A percentile compares a stretch with the other conserved stretches of the same genome.
Evolutionary conservation across 441 rosid genomes (phyloP).

Genomic region (Gossypium aridum): DNA sequence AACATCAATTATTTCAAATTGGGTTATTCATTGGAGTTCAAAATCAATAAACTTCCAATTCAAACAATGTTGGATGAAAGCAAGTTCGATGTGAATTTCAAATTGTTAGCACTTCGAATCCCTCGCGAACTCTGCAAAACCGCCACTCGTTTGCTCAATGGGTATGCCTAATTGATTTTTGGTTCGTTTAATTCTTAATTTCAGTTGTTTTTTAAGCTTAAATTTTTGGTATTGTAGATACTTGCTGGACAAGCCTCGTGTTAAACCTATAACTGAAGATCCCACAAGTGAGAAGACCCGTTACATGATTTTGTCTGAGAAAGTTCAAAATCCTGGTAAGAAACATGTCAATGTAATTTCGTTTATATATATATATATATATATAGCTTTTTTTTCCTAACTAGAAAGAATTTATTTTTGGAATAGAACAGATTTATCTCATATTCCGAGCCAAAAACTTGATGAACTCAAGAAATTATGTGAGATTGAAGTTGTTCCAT

Average conservation of each 20-base stretch:
- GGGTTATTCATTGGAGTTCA: neutral
- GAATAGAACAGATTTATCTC: slow-evolving; percentile 58
- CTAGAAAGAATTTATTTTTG: slow-evolving; percentile 16
- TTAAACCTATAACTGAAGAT: slow-evolving; percentile 80
- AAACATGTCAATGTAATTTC: neutral
- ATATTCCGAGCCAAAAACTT: slow-evolving; percentile 48
- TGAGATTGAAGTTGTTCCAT: slow-evolving; percentile 61
- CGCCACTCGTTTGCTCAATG: slow-evolving; percentile 57
- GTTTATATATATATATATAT: neutral
- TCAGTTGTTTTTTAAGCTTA: neutral
- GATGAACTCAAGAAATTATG: slow-evolving; percentile 56
- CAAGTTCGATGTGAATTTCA: slow-evolving; percentile 58
- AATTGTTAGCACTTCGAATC: slow-evolving; percentile 71
- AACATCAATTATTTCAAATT: neutral
- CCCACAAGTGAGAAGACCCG: slow-evolving; percentile 59
- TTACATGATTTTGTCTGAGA: slow-evolving; percentile 63
- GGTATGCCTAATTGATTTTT: slow-evolving; percentile 27
- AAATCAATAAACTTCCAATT: neutral
- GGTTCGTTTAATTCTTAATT: neutral
- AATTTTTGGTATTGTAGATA: slow-evolving; percentile 34
- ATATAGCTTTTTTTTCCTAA: neutral
- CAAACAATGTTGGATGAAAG: slow-evolving; percentile 59
- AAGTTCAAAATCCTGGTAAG: slow-evolving; percentile 51
- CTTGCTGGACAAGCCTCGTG: slow-evolving; percentile 71
- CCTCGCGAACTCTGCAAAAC: slow-evolving; percentile 74